Evolutionary conservation across 192 early-diverging fungal species (phyloP).

Genomic region (Backusella tarrabulga): DNA sequence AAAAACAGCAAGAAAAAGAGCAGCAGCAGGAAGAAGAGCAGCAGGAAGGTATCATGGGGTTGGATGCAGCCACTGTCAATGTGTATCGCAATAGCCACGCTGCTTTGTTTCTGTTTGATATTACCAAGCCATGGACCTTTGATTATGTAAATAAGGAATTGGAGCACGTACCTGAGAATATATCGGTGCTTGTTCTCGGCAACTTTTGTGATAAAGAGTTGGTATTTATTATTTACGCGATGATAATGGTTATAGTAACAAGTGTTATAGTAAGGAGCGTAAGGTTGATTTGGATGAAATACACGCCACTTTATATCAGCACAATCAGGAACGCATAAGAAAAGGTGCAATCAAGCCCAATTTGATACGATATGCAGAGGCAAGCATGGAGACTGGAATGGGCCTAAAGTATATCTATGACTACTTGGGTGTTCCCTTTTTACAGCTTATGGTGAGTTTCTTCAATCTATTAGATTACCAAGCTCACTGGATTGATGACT

Average conservation of each 20-base stretch:
- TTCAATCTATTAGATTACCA: neutral
- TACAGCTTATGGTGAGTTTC: conserved; percentile 50
- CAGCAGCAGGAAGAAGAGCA: neutral
- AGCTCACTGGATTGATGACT: too few relatives aligned
- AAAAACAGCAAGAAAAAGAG: neutral
- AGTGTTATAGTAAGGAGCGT: conserved; percentile 16
- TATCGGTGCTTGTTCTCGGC: conserved; percentile 48
- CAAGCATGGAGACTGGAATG: conserved; percentile 50
- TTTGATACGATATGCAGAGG: conserved; percentile 50
- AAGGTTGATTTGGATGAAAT: conserved; percentile 26
- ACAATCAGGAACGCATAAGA: conserved; percentile 35
- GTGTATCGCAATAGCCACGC: conserved; percentile 60
- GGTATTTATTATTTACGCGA: neutral
- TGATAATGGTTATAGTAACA: neutral
- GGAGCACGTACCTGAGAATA: conserved; percentile 38
- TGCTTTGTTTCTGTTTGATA: conserved; percentile 55
- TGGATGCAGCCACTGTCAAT: conserved; percentile 59
- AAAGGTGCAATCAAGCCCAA: conserved; percentile 46
- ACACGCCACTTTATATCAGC: conserved; percentile 35
- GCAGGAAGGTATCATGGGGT: conserved; percentile 17
- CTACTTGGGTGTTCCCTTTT: conserved; percentile 55
- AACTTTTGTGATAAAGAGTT: conserved; percentile 38
- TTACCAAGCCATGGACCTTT: conserved; percentile 63
- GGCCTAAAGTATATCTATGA: conserved; percentile 55
- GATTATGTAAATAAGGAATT: conserved; percentile 51